These are phyloP conservation scores for Trapa bicornis DNA, from an alignment of 345 rosid species.

Conservation along the genomic window DNA sequence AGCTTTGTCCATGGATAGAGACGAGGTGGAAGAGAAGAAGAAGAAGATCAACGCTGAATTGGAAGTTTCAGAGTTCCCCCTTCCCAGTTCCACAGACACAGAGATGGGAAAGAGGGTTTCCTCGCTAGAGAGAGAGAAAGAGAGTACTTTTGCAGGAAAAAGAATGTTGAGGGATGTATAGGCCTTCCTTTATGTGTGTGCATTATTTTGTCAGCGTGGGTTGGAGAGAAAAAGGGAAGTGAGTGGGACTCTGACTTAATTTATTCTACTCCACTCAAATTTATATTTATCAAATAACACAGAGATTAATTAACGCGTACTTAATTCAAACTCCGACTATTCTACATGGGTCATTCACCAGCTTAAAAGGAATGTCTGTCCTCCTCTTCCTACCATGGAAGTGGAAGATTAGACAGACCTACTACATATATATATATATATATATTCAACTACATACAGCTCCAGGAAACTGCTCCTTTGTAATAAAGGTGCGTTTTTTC, in stretches of 20 bases:
- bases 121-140: neutral
- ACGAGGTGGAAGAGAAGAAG: neutral
- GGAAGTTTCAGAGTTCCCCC: constrained; percentile 5
- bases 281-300: no score
- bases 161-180: constrained; percentile 4
- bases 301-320: no score
- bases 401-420: neutral
- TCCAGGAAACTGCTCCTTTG: no score
- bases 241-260: no score
- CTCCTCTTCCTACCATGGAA: neutral
- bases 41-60: constrained; percentile 17
- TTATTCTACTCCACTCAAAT: no score
- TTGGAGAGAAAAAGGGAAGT: neutral
- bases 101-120: constrained; percentile 11
- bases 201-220: neutral
- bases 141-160: constrained; percentile 11
- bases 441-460: neutral
- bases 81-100: constrained; percentile 9
- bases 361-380: neutral
- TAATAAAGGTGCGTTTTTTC: no score
- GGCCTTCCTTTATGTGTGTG: constrained; percentile 5
- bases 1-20: constrained; percentile 84
- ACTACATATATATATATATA: no score
- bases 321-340: no score
- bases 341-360: no score